Conservation (phyloP, 2,329 filamentous ascomycete species). For the Penicillium verrucosum region DNA sequence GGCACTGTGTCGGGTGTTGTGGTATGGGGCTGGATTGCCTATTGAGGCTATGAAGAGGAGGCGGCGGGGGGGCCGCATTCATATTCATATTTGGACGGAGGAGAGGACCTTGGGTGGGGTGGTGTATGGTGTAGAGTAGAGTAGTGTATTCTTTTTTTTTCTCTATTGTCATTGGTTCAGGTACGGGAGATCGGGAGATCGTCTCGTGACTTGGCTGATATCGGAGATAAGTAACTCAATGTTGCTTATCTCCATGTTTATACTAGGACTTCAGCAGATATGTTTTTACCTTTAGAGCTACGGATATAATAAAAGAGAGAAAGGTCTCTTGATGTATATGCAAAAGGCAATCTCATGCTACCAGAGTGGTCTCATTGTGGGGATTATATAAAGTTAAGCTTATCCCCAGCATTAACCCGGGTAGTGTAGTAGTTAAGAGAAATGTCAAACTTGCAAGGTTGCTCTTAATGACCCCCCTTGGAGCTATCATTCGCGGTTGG, state of each 20-base stretch:
- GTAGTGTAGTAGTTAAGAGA: too few species aligned
- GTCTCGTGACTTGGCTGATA: not conserved
- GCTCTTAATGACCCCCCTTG: too few species aligned
- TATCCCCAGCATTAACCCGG: too few species aligned
- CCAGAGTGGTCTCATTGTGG: too few species aligned
- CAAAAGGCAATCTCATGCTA: too few species aligned
- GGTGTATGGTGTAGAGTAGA: not conserved
- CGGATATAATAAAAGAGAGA: not conserved
- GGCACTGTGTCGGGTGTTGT: constrained; percentile 78
- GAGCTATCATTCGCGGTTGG: too few species aligned
- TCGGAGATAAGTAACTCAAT: not conserved
- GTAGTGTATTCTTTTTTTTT: not conserved
- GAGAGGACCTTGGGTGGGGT: not conserved
- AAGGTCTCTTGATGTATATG: too few species aligned
- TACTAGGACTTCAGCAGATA: not conserved
- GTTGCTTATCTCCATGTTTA: not conserved
- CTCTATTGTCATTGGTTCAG: not conserved
- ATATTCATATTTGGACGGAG: constrained; percentile 1
- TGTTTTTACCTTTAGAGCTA: too few species aligned
- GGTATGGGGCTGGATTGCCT: constrained; percentile 74
- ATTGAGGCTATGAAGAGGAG: constrained; percentile 76
- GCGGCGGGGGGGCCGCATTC: constrained; percentile 22
- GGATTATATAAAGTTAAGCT: too few species aligned
- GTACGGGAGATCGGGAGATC: not conserved
- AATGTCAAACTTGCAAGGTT: too few species aligned